Percentiles rank a stretch among this genome's conserved stretches.
These are phyloP conservation scores for Huiozyma naganishii DNA, from an alignment of 805 yeast genomes.

Conservation along the genomic window DNA sequence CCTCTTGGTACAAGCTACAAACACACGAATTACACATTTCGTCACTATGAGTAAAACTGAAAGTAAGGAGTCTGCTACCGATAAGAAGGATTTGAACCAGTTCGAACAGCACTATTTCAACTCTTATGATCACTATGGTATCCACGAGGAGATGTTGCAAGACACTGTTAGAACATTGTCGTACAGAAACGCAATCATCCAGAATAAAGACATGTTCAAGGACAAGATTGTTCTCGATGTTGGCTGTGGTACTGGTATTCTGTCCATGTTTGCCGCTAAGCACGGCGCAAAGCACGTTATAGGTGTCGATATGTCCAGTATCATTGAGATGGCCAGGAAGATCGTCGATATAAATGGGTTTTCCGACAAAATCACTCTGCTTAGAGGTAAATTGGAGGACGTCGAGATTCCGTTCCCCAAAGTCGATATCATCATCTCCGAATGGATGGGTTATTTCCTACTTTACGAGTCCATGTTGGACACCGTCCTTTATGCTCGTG, in stretches of 20 bases:
- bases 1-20: too few relatives aligned
- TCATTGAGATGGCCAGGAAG: constrained; percentile 91
- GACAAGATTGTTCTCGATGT: constrained; percentile 93
- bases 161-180: constrained; percentile 87
- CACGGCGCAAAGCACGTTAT: constrained; percentile 99
- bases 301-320: constrained; percentile 94
- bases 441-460: constrained; percentile 99
- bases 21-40: too few relatives aligned
- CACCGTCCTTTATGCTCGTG: constrained; percentile 90
- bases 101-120: constrained; percentile 88
- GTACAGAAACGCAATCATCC: constrained; percentile 84
- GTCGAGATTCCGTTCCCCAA: constrained; percentile 71
- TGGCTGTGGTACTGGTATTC: constrained; percentile 97
- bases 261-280: constrained; percentile 94
- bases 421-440: constrained; percentile 92
- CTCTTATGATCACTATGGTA: constrained; percentile 94
- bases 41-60: constrained; percentile 16
- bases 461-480: constrained; percentile 96
- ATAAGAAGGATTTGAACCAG: constrained; percentile 50
- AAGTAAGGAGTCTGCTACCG: constrained; percentile 47
- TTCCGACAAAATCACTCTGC: constrained; percentile 71
- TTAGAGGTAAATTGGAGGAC: constrained; percentile 92
- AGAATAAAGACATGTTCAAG: constrained; percentile 79
- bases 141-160: constrained; percentile 98
- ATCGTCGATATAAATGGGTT: constrained; percentile 78